Evolutionary conservation across 768 basidiomycete species (phyloP).

Genomic region (Amanita muscaria): DNA sequence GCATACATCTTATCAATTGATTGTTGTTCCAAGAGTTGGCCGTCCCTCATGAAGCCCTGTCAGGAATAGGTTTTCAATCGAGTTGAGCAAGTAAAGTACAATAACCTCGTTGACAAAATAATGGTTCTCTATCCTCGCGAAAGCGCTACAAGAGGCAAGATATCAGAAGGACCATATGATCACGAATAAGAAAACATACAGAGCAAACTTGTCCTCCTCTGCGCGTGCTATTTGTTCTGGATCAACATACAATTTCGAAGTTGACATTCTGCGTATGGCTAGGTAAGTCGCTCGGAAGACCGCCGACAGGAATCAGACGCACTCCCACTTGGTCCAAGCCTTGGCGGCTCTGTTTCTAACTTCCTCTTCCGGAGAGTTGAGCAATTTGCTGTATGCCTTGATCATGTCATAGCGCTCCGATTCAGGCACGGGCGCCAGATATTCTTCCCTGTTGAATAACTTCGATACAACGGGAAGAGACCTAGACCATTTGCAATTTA

Average conservation of each 20-base stretch:
- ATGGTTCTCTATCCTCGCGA: conserved; percentile 85
- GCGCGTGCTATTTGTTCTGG: conserved; percentile 59
- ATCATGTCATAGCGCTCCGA: conserved; percentile 73
- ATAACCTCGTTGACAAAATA: conserved; percentile 75
- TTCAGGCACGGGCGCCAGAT: conserved; percentile 72
- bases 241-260: conserved; percentile 66
- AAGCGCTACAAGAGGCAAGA: conserved; percentile 44
- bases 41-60: conserved; percentile 81
- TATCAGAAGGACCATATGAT: neutral
- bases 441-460: conserved; percentile 60
- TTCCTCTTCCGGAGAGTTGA: conserved; percentile 64
- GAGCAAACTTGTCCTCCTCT: conserved; percentile 66
- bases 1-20: conserved; percentile 82
- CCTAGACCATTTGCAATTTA: conserved; percentile 19
- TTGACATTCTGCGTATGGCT: conserved; percentile 58
- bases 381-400: conserved; percentile 72
- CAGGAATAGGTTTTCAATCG: neutral
- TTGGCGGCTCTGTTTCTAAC: conserved; percentile 62
- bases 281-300: neutral
- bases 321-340: conserved; percentile 92
- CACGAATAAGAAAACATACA: conserved; percentile 33
- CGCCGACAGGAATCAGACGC: conserved; percentile 22
- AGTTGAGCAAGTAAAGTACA: conserved; percentile 13
- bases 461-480: neutral
- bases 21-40: conserved; percentile 77